Base-by-base conservation (phyloP, 305 asterid genomes). In the Nicotiana rustica region DNA sequence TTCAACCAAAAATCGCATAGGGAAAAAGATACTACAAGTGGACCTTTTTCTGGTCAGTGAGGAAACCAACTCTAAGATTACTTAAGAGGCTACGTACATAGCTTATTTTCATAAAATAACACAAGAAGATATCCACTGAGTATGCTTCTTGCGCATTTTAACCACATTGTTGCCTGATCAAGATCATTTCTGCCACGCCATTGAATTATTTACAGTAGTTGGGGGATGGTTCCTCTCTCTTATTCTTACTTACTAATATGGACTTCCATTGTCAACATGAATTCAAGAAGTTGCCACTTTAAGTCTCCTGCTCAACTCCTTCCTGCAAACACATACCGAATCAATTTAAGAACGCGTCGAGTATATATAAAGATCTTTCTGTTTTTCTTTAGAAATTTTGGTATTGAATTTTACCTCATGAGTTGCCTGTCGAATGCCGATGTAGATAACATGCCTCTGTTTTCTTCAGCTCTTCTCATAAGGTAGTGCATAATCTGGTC, bases 401-500 rank as follows among this genome's bases (percentile, higher is more conserved):
- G 2, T 36, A 9, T 1, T 59, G 6, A 0, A 5, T 13, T 10
- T 77, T 87, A 95, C 98, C 94, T 88, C 92, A 92, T 93, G 78
- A 92, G 91, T 4, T 10, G 41, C 21, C 93, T 88, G 82, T 95
- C 99, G n/a, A 87, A 66, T 2, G 86, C 67, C 1, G 99, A 89
- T 33, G 94, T 82, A 59, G 97, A 83, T 19, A 95, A 77, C 12
- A 95, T 62, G 1, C 97, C 97, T 76, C 92, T 89, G 88, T 95
- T 95, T 85, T 95, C 99, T 78, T 94, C 99, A 7, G 97, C 99
- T 85, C 99, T 89, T 79, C 98, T 81, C 31, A 95, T 77, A 29
- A 95, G 97, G 82, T 95, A 95, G 1, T 97, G 98, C 84, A 95
- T 95, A 17, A 94, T 90, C 83, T 92, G 92, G 38, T 92, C 97